phyloP scores from a whole-genome alignment of 2,329 filamentous ascomycete genomes.

The Phialophora macrospora region DNA sequence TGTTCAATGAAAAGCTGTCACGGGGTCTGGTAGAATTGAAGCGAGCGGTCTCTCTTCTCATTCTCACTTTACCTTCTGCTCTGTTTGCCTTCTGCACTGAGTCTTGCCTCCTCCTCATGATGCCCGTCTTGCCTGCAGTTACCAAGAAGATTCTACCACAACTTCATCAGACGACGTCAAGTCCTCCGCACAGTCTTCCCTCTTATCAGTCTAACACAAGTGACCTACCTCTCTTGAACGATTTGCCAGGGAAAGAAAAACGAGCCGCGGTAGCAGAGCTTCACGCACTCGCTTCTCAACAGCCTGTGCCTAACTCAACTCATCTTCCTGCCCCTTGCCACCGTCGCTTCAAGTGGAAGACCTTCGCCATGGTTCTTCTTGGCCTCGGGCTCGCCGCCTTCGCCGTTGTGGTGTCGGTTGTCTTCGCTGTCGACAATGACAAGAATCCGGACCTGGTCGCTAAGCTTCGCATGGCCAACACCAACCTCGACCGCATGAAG shows the following conservation, averaged over 20 bases:
- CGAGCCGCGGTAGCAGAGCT: conserved; percentile 24
- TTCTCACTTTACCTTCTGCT: conserved; percentile 1
- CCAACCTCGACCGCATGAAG: conserved; percentile 52
- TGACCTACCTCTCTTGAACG: conserved; percentile 22
- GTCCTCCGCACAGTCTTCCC: background rate
- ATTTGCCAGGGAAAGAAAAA: conserved; percentile 30
- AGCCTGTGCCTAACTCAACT: conserved; percentile 13
- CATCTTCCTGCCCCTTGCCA: background rate
- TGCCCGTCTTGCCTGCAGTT: background rate
- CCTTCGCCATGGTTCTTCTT: conserved; percentile 28
- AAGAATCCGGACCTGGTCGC: conserved; percentile 49
- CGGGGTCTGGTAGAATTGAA: conserved; percentile 1
- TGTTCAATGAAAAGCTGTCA: background rate
- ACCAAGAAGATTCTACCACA: conserved; percentile 17
- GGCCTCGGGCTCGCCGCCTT: conserved; percentile 38
- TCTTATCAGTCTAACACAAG: conserved; percentile 13
- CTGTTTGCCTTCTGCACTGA: background rate
- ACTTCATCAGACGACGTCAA: conserved; percentile 1
- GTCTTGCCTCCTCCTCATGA: background rate
- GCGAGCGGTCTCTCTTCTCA: background rate
- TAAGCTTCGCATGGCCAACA: conserved; percentile 49
- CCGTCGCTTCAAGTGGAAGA: conserved; percentile 24
- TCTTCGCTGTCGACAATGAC: conserved; percentile 47
- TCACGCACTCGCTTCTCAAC: conserved; percentile 18
- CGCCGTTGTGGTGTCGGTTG: conserved; percentile 32